Conservation (phyloP, 331 rosid species). For the Erythrophleum ivorense region DNA sequence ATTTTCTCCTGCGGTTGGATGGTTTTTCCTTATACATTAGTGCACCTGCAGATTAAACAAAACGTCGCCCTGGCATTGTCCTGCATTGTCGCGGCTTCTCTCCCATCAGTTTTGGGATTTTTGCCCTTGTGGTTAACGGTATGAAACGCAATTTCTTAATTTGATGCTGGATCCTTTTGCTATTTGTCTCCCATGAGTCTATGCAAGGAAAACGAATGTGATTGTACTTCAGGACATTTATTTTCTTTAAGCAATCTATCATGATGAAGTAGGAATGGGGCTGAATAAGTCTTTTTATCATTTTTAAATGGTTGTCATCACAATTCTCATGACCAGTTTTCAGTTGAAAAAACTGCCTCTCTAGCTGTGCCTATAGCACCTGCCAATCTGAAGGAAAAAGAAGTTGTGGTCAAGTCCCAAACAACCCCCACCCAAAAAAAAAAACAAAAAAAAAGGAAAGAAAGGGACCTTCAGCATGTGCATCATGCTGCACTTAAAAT, state of each 20-base stretch:
- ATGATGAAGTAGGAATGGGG: background rate
- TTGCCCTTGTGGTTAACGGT: slow-evolving; percentile 97
- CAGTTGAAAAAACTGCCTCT: slow-evolving; percentile 4
- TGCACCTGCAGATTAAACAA: slow-evolving; percentile 82
- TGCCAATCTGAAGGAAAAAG: background rate
- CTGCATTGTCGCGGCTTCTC: slow-evolving; percentile 81
- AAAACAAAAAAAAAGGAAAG: background rate
- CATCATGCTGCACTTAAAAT: background rate
- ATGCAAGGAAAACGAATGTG: background rate
- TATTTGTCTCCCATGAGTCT: slow-evolving; percentile 12
- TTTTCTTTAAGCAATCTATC: slow-evolving; percentile 24
- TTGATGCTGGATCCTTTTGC: slow-evolving; percentile 22
- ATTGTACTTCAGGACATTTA: slow-evolving; percentile 10
- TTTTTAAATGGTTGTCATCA: slow-evolving; percentile 10
- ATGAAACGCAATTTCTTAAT: slow-evolving; percentile 42
- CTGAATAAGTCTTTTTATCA: background rate
- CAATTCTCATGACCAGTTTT: slow-evolving; percentile 15
- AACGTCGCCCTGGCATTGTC: slow-evolving; percentile 87
- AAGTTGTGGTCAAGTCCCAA: background rate
- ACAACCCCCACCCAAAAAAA: background rate
- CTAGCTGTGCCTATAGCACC: background rate
- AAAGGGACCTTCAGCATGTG: background rate
- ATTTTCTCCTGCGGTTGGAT: slow-evolving; percentile 23
- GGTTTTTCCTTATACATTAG: slow-evolving; percentile 30
- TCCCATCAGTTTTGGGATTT: slow-evolving; percentile 92